These are phyloP conservation scores for Cicer pinnatifidum DNA, from an alignment of 306 rosid genomes.

Conservation along the genomic window DNA sequence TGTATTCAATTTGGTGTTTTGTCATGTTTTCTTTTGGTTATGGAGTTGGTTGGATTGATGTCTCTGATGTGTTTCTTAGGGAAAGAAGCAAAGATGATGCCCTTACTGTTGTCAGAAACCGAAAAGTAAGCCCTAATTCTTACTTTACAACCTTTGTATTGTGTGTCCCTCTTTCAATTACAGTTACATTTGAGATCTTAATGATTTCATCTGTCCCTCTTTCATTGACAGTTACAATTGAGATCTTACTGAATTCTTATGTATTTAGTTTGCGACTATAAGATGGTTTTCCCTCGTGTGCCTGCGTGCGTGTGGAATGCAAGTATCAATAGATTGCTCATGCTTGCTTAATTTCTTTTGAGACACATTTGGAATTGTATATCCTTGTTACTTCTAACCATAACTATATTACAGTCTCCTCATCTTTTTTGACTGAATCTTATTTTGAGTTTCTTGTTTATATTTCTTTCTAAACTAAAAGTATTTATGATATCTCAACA, in stretches of 20 bases:
- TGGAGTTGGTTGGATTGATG: constrained; percentile 36
- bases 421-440: background rate
- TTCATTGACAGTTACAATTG: background rate
- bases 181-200: background rate
- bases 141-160: constrained; percentile 17
- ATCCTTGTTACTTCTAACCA: background rate
- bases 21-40: background rate
- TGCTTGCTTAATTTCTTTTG: constrained; percentile 22
- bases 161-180: background rate
- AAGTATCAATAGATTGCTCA: constrained; percentile 14
- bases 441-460: background rate
- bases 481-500: background rate
- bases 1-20: background rate
- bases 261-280: background rate
- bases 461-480: constrained; percentile 14
- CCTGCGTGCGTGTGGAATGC: background rate
- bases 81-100: constrained; percentile 66
- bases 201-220: constrained; percentile 6
- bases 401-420: constrained; percentile 1
- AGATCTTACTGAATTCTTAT: constrained; percentile 16
- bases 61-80: constrained; percentile 48
- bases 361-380: constrained; percentile 6
- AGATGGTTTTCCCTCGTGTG: background rate
- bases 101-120: constrained; percentile 52
- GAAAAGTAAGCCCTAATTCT: constrained; percentile 65